Evolutionary conservation across 345 rosid species (phyloP), one percentile per base, ranked within the genome.

Genomic region (Euclidium syriacum): DNA sequence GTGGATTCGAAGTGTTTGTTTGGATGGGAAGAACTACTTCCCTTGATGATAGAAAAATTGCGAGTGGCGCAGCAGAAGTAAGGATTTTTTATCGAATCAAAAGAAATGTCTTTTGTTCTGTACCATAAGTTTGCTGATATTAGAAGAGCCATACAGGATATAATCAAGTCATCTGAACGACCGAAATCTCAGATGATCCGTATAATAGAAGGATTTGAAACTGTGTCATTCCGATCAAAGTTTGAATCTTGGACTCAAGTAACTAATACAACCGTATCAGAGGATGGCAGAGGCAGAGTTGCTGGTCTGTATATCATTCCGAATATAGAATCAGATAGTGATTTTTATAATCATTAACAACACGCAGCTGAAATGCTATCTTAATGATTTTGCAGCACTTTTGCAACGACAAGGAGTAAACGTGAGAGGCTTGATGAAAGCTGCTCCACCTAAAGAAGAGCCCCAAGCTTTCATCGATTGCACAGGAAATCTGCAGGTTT

Each of bases 221-320:
- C 99, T 0, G 95, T 94, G 60, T 58, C 78, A 71, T 94, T 94
- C 65, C 78, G 88, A 59, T 94, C 87, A 2, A 90, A 85, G 76
- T 94, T 94, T 81, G 90, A 80, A 48, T 73, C 88, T n/a, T 94
- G 99, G 99, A 88, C 96, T 54, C 73, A 81, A 76, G 77, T 76
- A 32, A 67, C 77, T 67, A 79, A 84, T 64, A 85, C 85, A 54
- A 74, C 96, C 4, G 92, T 94, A 41, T 83, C 97, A 19, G 97
- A 90, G 78, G 99, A 94, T 73, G 99, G 99, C 63, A 79, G 95
- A 79, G 95, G 99, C 78, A 90, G 87, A 77, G 97, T 94, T 78
- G 99, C 99, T 64, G 97, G 99, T 94, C 25, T 7, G 87, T 73
- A 41, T 52, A 33, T 60, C 18, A 40, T n/a, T 35, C 42, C 18